phyloP scores from a whole-genome alignment of 441 rosid species.

The Erysimum cheiri region DNA sequence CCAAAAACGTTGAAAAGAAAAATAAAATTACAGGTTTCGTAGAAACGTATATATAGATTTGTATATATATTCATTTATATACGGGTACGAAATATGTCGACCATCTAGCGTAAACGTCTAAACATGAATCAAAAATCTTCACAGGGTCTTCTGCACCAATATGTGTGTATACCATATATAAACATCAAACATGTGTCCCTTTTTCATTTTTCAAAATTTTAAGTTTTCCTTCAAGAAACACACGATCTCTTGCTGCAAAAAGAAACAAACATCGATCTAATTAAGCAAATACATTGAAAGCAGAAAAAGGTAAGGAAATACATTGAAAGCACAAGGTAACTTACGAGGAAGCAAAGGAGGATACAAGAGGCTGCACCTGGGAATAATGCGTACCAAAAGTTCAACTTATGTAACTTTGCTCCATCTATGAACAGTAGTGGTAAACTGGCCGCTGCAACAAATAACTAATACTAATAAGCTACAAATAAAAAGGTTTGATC shows the following conservation, averaged over 20 bases:
- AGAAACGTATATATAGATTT: constrained; percentile 10
- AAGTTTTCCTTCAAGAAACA: constrained; percentile 63
- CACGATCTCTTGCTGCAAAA: constrained; percentile 79
- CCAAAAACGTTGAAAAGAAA: background rate
- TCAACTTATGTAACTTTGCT: constrained; percentile 62
- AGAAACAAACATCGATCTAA: background rate
- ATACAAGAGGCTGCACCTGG: constrained; percentile 80
- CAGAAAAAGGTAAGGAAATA: background rate
- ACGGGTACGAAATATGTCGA: constrained; percentile 13
- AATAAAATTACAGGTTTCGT: constrained; percentile 14
- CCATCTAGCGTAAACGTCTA: constrained; percentile 30
- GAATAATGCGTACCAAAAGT: constrained; percentile 69
- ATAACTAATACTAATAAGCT: too few species aligned
- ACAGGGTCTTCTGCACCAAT: constrained; percentile 26
- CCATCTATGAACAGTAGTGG: constrained; percentile 80
- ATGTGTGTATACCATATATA: constrained; percentile 12
- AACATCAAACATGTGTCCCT: constrained; percentile 5
- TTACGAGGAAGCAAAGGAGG: constrained; percentile 66
- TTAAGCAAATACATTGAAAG: background rate
- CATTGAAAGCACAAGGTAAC: constrained; percentile 35
- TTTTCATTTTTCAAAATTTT: constrained; percentile 54
- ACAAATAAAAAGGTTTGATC: too few species aligned
- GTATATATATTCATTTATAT: constrained; percentile 25
- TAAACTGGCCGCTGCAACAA: constrained; percentile 84
- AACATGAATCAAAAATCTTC: constrained; percentile 33